phyloP scores from a whole-genome alignment of 495 filamentous ascomycete genomes.

The Melanomma pulvis-pyrius region DNA sequence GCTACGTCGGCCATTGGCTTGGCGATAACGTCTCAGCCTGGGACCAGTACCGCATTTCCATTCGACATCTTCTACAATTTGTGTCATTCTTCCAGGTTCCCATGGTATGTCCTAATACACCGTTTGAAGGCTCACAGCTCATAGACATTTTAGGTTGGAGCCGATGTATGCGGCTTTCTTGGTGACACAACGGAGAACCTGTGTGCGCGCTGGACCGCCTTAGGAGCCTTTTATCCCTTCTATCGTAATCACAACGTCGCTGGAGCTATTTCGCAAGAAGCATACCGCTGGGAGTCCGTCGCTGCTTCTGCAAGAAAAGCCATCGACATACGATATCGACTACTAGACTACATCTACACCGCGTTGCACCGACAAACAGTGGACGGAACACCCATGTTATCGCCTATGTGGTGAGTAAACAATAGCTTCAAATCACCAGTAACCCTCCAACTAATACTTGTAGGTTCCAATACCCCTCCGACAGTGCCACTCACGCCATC shows the following conservation, averaged over 20 bases:
- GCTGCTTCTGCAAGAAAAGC: slow-evolving; percentile 67
- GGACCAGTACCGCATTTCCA: slow-evolving; percentile 70
- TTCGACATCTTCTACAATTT: slow-evolving; percentile 72
- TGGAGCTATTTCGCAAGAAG: slow-evolving; percentile 64
- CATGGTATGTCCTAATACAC: slow-evolving; percentile 55
- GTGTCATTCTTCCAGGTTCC: slow-evolving; percentile 81
- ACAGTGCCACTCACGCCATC: slow-evolving; percentile 61
- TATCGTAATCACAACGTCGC: slow-evolving; percentile 75
- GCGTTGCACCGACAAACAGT: slow-evolving; percentile 64
- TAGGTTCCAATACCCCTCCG: slow-evolving; percentile 60
- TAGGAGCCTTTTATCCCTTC: slow-evolving; percentile 81
- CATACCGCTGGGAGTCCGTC: slow-evolving; percentile 72
- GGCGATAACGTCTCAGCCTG: slow-evolving; percentile 80
- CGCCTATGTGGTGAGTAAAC: slow-evolving; percentile 66
- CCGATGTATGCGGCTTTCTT: slow-evolving; percentile 80
- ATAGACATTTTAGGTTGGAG: slow-evolving; percentile 53
- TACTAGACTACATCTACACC: slow-evolving; percentile 85
- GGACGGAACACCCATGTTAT: slow-evolving; percentile 70
- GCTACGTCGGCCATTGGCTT: slow-evolving; percentile 82
- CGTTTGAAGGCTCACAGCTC: neutral
- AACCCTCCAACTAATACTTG: neutral
- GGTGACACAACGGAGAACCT: slow-evolving; percentile 74
- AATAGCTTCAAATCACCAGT: neutral
- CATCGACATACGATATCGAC: slow-evolving; percentile 73
- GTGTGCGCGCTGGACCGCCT: slow-evolving; percentile 81